Conservation (phyloP, 371 early-diverging fungal genomes). For the Apophysomyces ossiformis region DNA sequence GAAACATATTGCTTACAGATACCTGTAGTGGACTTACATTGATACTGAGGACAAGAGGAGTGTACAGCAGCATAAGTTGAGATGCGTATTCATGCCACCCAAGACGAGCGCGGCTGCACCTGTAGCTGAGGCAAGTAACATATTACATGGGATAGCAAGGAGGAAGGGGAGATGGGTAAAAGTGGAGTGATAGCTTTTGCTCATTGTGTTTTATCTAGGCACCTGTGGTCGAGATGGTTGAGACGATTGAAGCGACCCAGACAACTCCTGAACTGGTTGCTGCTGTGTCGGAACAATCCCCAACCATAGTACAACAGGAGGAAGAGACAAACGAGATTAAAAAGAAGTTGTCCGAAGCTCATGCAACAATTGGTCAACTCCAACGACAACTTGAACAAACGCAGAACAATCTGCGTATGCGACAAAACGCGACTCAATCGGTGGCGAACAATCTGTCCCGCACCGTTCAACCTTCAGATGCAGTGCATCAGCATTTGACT, state of each 20-base stretch:
- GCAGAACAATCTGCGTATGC: constrained; percentile 25
- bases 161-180: too few species aligned
- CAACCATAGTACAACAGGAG: constrained; percentile 13
- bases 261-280: neutral
- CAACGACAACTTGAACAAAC: constrained; percentile 32
- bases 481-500: constrained; percentile 61
- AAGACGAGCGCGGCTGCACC: neutral
- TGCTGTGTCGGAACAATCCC: neutral
- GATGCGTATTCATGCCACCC: constrained; percentile 58
- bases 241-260: neutral
- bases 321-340: constrained; percentile 28
- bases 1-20: constrained; percentile 15
- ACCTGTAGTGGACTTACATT: constrained; percentile 58
- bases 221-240: constrained; percentile 4
- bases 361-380: constrained; percentile 29
- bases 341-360: constrained; percentile 26
- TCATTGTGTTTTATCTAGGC: neutral
- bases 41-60: constrained; percentile 54
- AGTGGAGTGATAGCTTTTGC: too few species aligned
- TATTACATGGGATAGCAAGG: too few species aligned
- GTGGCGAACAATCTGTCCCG: constrained; percentile 30
- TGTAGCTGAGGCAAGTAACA: constrained; percentile 8
- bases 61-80: constrained; percentile 69
- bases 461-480: constrained; percentile 49
- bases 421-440: constrained; percentile 8